Evolutionary conservation across 495 filamentous ascomycete genomes (phyloP).

Genomic region (Amphirosellinia nigrospora): DNA sequence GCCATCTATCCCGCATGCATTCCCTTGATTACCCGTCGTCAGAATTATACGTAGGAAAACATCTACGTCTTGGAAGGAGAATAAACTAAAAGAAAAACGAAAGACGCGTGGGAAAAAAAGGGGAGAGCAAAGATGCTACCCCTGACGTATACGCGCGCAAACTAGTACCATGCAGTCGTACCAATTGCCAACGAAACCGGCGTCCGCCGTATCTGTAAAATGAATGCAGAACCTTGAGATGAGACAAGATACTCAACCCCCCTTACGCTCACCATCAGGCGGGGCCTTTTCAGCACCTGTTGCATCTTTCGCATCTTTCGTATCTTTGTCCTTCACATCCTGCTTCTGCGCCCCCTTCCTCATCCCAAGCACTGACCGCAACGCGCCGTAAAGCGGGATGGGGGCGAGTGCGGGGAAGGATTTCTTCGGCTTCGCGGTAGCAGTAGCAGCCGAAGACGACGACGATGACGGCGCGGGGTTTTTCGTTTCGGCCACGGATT

Average conservation of each 20-base stretch:
- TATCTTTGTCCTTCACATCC: neutral
- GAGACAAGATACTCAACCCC: constrained; percentile 19
- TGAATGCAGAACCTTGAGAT: no score
- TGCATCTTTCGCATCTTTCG: neutral
- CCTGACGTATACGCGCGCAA: no score
- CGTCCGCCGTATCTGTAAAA: no score
- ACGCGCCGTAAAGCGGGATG: neutral
- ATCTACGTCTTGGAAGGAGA: no score
- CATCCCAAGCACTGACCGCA: neutral
- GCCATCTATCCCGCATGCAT: no score
- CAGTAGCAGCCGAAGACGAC: no score
- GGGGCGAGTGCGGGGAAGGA: neutral
- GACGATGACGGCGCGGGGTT: neutral
- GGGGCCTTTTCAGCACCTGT: neutral
- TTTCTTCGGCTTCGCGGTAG: neutral
- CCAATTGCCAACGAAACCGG: neutral
- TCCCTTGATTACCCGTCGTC: no score
- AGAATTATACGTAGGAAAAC: no score
- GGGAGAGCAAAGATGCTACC: no score
- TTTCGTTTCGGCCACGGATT: neutral
- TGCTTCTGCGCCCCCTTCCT: neutral
- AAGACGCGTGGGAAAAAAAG: no score
- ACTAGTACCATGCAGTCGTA: no score
- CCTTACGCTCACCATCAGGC: constrained; percentile 17
- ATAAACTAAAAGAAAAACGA: no score